Evolutionary conservation across 441 rosid genomes (phyloP).

Genomic region (Breynia disticha): DNA sequence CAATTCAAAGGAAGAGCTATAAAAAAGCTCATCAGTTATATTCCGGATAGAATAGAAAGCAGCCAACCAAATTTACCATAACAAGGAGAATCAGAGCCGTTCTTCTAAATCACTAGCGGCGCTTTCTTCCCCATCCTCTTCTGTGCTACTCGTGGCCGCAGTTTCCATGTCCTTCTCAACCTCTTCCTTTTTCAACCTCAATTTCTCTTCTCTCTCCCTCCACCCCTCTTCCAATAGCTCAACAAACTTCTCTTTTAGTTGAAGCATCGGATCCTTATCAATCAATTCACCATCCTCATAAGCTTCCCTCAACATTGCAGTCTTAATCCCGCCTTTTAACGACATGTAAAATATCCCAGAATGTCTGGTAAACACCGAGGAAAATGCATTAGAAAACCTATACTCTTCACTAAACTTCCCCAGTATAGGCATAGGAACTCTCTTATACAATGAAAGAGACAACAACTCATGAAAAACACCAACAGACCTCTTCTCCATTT

Average conservation of each 20-base stretch:
- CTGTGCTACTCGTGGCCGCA: slow-evolving; percentile 22
- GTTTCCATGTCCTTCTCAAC: slow-evolving; percentile 33
- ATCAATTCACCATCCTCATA: slow-evolving; percentile 45
- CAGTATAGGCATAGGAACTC: slow-evolving; percentile 69
- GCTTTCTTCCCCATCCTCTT: slow-evolving; percentile 14
- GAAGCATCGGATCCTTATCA: slow-evolving; percentile 60
- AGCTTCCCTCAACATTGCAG: slow-evolving; percentile 72
- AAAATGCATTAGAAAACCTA: slow-evolving; percentile 68
- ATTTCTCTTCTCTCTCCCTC: slow-evolving; percentile 40
- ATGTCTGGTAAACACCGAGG: slow-evolving; percentile 74
- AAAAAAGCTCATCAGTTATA: neutral
- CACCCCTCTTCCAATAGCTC: slow-evolving; percentile 57
- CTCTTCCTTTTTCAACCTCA: slow-evolving; percentile 31
- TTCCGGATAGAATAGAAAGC: neutral
- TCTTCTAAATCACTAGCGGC: slow-evolving; percentile 15
- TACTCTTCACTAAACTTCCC: slow-evolving; percentile 72
- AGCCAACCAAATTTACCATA: neutral
- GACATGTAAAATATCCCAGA: slow-evolving; percentile 85
- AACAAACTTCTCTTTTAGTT: slow-evolving; percentile 57
- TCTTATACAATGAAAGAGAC: slow-evolving; percentile 60
- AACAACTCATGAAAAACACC: slow-evolving; percentile 76
- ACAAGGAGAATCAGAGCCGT: slow-evolving; percentile 10
- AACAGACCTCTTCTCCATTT: slow-evolving; percentile 86
- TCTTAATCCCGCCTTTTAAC: slow-evolving; percentile 69
- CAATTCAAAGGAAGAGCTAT: neutral